Evolutionary conservation across 192 early-diverging fungal genomes (phyloP).

Genomic region (Backusella luteola): DNA sequence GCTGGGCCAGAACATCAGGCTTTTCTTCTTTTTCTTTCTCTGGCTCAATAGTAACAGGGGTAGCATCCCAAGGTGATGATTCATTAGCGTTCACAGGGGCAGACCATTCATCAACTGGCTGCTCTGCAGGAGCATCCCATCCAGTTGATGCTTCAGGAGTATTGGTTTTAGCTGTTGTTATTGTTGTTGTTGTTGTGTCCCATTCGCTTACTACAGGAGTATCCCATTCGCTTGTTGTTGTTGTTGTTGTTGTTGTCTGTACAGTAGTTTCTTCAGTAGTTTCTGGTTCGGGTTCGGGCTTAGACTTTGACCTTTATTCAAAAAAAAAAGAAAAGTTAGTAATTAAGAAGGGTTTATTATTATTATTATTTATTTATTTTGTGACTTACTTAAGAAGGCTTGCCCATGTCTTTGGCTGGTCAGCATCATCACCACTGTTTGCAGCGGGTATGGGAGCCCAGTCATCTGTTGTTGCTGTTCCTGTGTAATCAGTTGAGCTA

Average conservation of each 20-base stretch:
- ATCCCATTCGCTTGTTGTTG: slow-evolving; percentile 6
- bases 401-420: slow-evolving; percentile 36
- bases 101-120: slow-evolving; percentile 28
- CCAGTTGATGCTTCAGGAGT: slow-evolving; percentile 7
- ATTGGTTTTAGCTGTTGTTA: not conserved
- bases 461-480: not conserved
- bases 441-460: slow-evolving; percentile 16
- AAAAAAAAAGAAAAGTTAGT: not conserved
- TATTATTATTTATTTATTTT: not conserved
- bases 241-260: slow-evolving; percentile 14
- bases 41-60: slow-evolving; percentile 25
- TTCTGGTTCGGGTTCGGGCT: slow-evolving; percentile 41
- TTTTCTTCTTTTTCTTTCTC: slow-evolving; percentile 46
- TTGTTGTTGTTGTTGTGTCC: slow-evolving; percentile 15
- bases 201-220: slow-evolving; percentile 3
- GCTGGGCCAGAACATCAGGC: slow-evolving; percentile 52
- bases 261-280: slow-evolving; percentile 6
- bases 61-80: slow-evolving; percentile 6
- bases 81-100: slow-evolving; percentile 11
- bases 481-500: not conserved
- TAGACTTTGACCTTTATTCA: slow-evolving; percentile 27
- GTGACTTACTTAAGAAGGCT: slow-evolving; percentile 35
- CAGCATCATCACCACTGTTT: slow-evolving; percentile 9
- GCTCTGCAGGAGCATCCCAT: slow-evolving; percentile 19
- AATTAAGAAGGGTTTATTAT: not conserved